Evolutionary conservation across 2,329 filamentous ascomycete genomes (phyloP).

Genomic region (Neofusicoccum parvum): DNA sequence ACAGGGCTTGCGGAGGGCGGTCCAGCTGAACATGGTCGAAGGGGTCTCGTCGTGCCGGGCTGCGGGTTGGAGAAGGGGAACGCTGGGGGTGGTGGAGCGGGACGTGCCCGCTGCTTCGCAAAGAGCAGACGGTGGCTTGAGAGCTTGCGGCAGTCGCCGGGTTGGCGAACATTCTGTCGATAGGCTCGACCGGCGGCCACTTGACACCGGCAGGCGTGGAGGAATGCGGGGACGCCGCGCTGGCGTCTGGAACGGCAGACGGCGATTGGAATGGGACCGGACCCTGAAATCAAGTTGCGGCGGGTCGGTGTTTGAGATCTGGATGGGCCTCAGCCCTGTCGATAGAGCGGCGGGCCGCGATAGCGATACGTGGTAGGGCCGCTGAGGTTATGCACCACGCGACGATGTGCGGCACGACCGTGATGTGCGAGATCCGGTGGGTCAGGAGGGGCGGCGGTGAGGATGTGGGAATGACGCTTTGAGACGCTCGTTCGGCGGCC

Average conservation of each 20-base stretch:
- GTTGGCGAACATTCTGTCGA: slow-evolving; percentile 1
- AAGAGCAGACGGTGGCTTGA: slow-evolving; percentile 34
- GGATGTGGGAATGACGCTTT: background rate
- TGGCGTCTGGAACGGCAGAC: background rate
- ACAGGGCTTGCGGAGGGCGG: slow-evolving; percentile 14
- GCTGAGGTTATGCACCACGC: slow-evolving; percentile 1
- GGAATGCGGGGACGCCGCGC: background rate
- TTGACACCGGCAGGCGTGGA: background rate
- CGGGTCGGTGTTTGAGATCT: slow-evolving; percentile 1
- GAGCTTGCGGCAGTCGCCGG: slow-evolving; percentile 23
- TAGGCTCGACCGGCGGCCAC: background rate
- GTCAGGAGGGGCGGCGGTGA: slow-evolving; percentile 11
- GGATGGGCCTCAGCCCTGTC: background rate
- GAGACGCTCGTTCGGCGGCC: background rate
- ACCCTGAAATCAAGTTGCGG: slow-evolving; percentile 4
- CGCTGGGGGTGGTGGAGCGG: slow-evolving; percentile 6
- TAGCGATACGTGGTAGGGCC: background rate
- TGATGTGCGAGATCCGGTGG: slow-evolving; percentile 13
- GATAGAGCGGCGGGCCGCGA: slow-evolving; percentile 1
- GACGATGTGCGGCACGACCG: slow-evolving; percentile 9
- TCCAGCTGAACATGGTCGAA: slow-evolving; percentile 24
- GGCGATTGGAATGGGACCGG: background rate
- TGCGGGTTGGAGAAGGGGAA: slow-evolving; percentile 9
- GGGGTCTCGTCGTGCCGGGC: background rate
- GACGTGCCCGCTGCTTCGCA: slow-evolving; percentile 24